These are phyloP conservation scores for Datisca glomerata DNA, from an alignment of 306 rosid species.

Conservation along the genomic window DNA sequence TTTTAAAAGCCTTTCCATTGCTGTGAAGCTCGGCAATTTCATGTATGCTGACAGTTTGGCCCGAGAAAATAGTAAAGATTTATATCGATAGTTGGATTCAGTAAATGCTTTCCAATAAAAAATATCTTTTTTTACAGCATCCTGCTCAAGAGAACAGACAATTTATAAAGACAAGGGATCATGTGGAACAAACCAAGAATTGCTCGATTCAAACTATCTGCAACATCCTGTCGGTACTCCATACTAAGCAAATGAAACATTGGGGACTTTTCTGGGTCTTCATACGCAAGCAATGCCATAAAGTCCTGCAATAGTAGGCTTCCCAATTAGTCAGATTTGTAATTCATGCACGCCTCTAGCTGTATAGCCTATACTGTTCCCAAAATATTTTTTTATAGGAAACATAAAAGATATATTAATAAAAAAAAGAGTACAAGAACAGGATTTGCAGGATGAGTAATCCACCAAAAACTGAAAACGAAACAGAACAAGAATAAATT, in stretches of 20 bases:
- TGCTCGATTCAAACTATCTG: conserved; percentile 65
- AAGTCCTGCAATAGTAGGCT: conserved; percentile 38
- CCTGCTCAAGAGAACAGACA: conserved; percentile 4
- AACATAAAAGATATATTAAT: no score
- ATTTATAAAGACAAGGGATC: background rate
- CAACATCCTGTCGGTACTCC: conserved; percentile 63
- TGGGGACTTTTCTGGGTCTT: conserved; percentile 89
- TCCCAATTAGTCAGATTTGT: background rate
- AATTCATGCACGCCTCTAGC: background rate
- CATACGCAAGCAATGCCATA: conserved; percentile 81
- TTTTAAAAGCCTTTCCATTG: conserved; percentile 82
- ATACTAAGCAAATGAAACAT: conserved; percentile 75
- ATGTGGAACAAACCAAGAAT: conserved; percentile 63
- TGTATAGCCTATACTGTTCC: no score
- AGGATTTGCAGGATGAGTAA: no score
- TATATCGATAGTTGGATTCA: background rate
- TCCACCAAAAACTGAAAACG: no score
- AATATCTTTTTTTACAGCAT: background rate
- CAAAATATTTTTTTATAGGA: no score
- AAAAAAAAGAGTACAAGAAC: no score
- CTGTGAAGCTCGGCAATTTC: conserved; percentile 57
- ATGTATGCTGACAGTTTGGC: conserved; percentile 60
- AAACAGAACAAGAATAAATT: no score
- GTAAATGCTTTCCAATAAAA: background rate
- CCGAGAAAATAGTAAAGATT: conserved; percentile 17